Evolutionary conservation across 306 rosid species (phyloP), one percentile per base, ranked within the genome.

Genomic region (Ormosia emarginata): DNA sequence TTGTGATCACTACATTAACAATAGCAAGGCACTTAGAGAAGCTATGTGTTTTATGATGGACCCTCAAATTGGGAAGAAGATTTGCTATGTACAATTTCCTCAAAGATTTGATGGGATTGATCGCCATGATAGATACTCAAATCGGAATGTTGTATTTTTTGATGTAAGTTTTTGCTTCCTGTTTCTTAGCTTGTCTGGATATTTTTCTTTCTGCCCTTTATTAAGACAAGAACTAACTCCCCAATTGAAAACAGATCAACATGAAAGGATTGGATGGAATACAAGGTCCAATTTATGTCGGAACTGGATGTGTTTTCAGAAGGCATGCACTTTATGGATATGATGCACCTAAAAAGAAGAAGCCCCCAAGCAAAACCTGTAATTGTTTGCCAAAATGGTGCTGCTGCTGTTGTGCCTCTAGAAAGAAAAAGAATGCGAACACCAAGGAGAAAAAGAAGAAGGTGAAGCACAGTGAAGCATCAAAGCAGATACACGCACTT

Each of bases 1-100:
- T 83, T 93, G 99, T 85, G 99, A 95, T 89, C 98, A 95, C 89
- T 95, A 95, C 86, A 93, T 95, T 64, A 95, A 95, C 91, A 95
- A 95, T 81, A 92, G 98, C 88, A 95, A 93, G 89, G 99, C 99
- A 7, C 91, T 95, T 72, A 79, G 99, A 81, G 97, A 95, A 90
- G 92, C 98, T 36, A 95, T 95, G 99, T 95, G 99, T 86, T 95
- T 95, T 89, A 92, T 95, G 98, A 95, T 95, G 99, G 99, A 95
- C 85, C 99, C 97, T 79, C 90, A 91, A 69, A 81, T 89, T 50
- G 98, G 99, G 86, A 93, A 90, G 89, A 93, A 92, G 86, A 82
- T 95, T 68, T 93, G 99, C 83, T 95, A 93, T 64, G 99, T 95
- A 80, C 99, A 95, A 79, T 95, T 95, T 80, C 99, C 99, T 46